phyloP scores from a whole-genome alignment of 2,329 filamentous ascomycete species.

The Bipolaris zeicola region DNA sequence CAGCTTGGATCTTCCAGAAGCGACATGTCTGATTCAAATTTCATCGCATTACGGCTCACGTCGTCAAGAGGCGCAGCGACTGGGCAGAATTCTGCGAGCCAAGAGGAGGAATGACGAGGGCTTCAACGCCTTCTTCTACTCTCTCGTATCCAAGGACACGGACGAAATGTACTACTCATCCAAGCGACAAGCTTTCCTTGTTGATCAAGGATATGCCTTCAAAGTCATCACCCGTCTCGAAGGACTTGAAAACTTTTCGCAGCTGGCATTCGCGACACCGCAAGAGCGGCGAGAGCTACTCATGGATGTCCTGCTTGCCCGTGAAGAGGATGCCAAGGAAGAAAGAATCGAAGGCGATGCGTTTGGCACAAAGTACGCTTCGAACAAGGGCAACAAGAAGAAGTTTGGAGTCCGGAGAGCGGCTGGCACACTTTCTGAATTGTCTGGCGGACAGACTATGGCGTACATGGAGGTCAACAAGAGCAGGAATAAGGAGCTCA shows the following conservation, averaged over 20 bases:
- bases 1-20: slow-evolving; percentile 94
- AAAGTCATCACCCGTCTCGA: slow-evolving; percentile 97
- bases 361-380: slow-evolving; percentile 58
- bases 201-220: slow-evolving; percentile 98
- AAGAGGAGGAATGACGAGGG: slow-evolving; percentile 97
- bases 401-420: slow-evolving; percentile 74
- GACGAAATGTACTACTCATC: slow-evolving; percentile 98
- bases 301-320: slow-evolving; percentile 86
- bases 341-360: slow-evolving; percentile 73
- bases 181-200: slow-evolving; percentile 93
- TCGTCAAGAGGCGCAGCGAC: slow-evolving; percentile 91
- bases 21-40: slow-evolving; percentile 95
- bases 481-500: slow-evolving; percentile 55
- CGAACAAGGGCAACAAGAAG: slow-evolving; percentile 53
- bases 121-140: slow-evolving; percentile 99
- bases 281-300: slow-evolving; percentile 84
- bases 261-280: slow-evolving; percentile 78
- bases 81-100: slow-evolving; percentile 90
- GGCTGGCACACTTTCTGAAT: slow-evolving; percentile 81
- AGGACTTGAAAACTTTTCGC: slow-evolving; percentile 83
- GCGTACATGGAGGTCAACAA: slow-evolving; percentile 67
- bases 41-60: slow-evolving; percentile 97
- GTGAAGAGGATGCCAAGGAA: slow-evolving; percentile 71
- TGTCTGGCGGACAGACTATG: slow-evolving; percentile 95
- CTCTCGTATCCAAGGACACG: slow-evolving; percentile 94